Base-by-base conservation (phyloP, 169 alveolate genomes). In the Plasmodium coatneyi region DNA sequence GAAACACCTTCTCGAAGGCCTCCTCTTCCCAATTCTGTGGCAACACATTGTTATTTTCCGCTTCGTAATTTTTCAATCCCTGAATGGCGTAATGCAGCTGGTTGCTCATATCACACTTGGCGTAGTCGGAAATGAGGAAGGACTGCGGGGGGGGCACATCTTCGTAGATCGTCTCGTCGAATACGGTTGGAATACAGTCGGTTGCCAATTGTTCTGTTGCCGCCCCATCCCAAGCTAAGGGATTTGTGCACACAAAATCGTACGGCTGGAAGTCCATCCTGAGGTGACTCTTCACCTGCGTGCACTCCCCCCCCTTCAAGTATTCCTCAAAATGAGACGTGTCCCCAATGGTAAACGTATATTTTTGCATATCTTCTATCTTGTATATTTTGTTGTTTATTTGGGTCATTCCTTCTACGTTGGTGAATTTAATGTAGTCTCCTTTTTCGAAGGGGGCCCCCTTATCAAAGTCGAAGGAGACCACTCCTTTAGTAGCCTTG, bases 341-440 rank as follows among this genome's bases (percentile, higher is more conserved):
- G 84, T 98, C 99, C 34, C 98, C 98, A 66, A 98, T 94, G 52
- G 97, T 97, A 92, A 98, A 98, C 46, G 99, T 97, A 82, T 97
- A 96, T 76, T 98, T 97, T 36, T 97, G 98, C 54, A 96, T 95
- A 14, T 97, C 98, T 82, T 97, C 95, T 80, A 98, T 97, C 79
- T 96, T 95, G 70, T 96, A 96, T n/a, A 99, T 99, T 19, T 97
- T 98, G 32, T 92, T 97, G 95, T 99, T 99, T 36, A 99, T 92
- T 95, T 98, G 99, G 5, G 95, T 96, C 99, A 99, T 99, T 60
- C 99, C 99, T 92, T 98, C 98, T 4, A 98, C 98, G 95, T 99
- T 99, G 56, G 98, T 96, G 90, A 99, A 99, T 34, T 96, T 94
- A 16, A 99, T 99, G 87, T 84, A 96, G 92, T 99, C 99, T 34